Evolutionary conservation across 257 asterid genomes (phyloP).

Genomic region (Knoxia roxburghii): DNA sequence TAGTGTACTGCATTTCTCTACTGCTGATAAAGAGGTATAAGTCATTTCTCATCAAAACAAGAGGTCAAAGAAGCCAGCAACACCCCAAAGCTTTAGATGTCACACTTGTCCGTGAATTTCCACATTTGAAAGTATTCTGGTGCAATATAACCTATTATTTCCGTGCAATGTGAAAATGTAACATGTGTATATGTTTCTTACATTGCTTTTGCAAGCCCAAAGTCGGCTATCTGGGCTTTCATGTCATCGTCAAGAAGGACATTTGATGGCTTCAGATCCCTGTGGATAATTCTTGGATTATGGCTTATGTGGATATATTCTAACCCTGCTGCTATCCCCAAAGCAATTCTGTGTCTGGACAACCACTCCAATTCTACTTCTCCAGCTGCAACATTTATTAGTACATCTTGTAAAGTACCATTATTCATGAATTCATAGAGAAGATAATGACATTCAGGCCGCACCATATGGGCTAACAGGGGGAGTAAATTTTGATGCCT

Average conservation of each 20-base stretch:
- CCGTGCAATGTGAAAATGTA: slow-evolving; percentile 63
- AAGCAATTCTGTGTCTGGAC: slow-evolving; percentile 52
- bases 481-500: slow-evolving; percentile 71
- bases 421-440: slow-evolving; percentile 85
- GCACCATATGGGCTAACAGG: slow-evolving; percentile 66
- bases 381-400: slow-evolving; percentile 35
- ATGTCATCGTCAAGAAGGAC: slow-evolving; percentile 77
- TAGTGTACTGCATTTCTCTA: too few relatives aligned
- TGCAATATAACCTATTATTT: slow-evolving; percentile 77
- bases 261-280: slow-evolving; percentile 88
- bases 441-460: slow-evolving; percentile 70
- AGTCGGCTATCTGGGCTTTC: slow-evolving; percentile 85
- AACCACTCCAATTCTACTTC: slow-evolving; percentile 52
- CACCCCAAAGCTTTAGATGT: slow-evolving; percentile 77
- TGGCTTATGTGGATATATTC: slow-evolving; percentile 75
- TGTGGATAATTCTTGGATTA: slow-evolving; percentile 58
- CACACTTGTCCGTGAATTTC: slow-evolving; percentile 91
- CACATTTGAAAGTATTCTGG: slow-evolving; percentile 70
- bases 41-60: slow-evolving; percentile 75
- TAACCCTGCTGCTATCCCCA: slow-evolving; percentile 70
- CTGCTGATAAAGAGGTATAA: too few relatives aligned
- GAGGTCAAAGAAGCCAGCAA: slow-evolving; percentile 49
- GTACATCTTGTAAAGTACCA: slow-evolving; percentile 68
- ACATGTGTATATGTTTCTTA: slow-evolving; percentile 60
- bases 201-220: slow-evolving; percentile 77